A percentile compares a stretch with the other conserved stretches of the same genome.
Evolutionary conservation across 495 filamentous ascomycete species (phyloP).

Genomic region (Talaromyces thailandensis): DNA sequence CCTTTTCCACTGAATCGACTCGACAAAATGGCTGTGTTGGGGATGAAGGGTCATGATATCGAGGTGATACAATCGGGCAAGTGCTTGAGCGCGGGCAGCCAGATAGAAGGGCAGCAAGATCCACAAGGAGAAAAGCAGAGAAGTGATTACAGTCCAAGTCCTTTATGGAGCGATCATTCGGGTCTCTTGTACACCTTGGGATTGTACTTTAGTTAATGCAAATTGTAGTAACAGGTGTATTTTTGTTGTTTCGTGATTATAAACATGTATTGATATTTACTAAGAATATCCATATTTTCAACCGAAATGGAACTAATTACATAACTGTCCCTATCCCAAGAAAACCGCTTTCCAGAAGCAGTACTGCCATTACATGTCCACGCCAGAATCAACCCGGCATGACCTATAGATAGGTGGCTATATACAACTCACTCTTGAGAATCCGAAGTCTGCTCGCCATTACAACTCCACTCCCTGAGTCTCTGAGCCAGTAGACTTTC

Average conservation of each 20-base stretch:
- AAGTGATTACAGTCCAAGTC: too few relatives aligned
- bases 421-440: background rate
- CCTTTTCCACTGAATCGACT: too few relatives aligned
- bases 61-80: too few relatives aligned
- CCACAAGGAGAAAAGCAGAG: too few relatives aligned
- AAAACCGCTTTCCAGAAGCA: background rate
- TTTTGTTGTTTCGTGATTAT: background rate
- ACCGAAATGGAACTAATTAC: background rate
- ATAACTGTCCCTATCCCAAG: background rate
- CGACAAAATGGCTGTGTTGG: too few relatives aligned
- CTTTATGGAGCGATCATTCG: too few relatives aligned
- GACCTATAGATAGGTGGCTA: background rate
- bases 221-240: too few relatives aligned
- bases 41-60: too few relatives aligned
- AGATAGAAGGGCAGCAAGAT: too few relatives aligned
- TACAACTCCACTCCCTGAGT: background rate
- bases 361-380: background rate
- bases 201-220: too few relatives aligned
- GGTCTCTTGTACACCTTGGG: too few relatives aligned
- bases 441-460: background rate
- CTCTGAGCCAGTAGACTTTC: background rate
- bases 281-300: background rate
- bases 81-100: too few relatives aligned
- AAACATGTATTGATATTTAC: background rate
- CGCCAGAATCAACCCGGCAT: background rate